These are phyloP conservation scores for Pythium coloratum DNA, from an alignment of 352 stramenopile genomes.

Conservation along the genomic window DNA sequence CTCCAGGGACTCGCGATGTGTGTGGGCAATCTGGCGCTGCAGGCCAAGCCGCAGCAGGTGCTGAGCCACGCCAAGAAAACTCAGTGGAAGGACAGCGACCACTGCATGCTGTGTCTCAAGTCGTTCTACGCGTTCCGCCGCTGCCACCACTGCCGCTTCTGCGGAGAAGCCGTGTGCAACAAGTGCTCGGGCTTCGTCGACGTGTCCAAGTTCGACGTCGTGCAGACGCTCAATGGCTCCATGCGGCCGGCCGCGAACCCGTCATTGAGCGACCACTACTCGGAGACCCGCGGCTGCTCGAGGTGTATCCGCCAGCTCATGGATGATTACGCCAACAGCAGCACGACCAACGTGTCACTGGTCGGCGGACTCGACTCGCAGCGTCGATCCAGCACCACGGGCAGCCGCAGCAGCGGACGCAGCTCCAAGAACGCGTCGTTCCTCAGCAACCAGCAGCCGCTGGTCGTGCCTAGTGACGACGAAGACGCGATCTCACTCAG, in stretches of 20 bases:
- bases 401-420: slow-evolving; percentile 9
- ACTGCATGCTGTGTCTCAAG: slow-evolving; percentile 63
- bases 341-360: not conserved
- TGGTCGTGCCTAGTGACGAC: slow-evolving; percentile 7
- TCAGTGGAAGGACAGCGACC: slow-evolving; percentile 63
- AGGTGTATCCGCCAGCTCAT: slow-evolving; percentile 22
- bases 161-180: slow-evolving; percentile 59
- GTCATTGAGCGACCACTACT: not conserved
- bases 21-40: slow-evolving; percentile 37
- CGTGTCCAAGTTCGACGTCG: slow-evolving; percentile 30
- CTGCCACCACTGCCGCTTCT: slow-evolving; percentile 72
- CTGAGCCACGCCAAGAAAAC: slow-evolving; percentile 37
- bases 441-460: slow-evolving; percentile 2
- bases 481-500: slow-evolving; percentile 26
- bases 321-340: slow-evolving; percentile 14
- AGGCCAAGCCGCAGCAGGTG: slow-evolving; percentile 26
- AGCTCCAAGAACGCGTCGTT: slow-evolving; percentile 10
- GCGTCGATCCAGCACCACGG: not conserved
- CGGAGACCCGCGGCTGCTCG: slow-evolving; percentile 24
- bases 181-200: slow-evolving; percentile 66
- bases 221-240: slow-evolving; percentile 27
- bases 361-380: not conserved
- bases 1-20: slow-evolving; percentile 41
- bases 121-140: slow-evolving; percentile 63
- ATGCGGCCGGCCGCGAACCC: slow-evolving; percentile 2